Evolutionary conservation across 2,329 filamentous ascomycete species (phyloP).

Genomic region (Diplodia scrobiculata): DNA sequence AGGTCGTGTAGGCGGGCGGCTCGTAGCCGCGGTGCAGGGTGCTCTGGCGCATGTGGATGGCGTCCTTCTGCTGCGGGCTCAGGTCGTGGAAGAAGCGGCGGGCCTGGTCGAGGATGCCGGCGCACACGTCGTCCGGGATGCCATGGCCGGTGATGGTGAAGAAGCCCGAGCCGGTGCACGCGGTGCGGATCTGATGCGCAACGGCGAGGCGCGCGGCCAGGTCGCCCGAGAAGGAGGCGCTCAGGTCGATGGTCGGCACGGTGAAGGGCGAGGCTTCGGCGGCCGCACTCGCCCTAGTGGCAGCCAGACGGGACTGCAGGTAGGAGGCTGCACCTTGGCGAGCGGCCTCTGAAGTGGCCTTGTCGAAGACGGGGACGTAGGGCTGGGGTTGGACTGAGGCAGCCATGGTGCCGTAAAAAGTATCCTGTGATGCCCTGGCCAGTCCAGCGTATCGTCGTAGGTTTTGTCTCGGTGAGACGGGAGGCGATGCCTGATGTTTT

Average conservation of each 20-base stretch:
- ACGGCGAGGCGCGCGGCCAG: constrained; percentile 42
- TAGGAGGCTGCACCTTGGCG: constrained; percentile 24
- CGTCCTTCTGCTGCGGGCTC: constrained; percentile 42
- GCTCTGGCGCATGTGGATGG: constrained; percentile 46
- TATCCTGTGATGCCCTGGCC: not conserved
- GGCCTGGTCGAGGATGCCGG: constrained; percentile 43
- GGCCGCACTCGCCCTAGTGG: not conserved
- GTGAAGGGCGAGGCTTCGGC: constrained; percentile 34
- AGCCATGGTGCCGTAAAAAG: constrained; percentile 2
- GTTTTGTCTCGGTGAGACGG: not conserved
- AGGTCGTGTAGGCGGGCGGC: constrained; percentile 46
- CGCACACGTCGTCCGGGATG: constrained; percentile 37
- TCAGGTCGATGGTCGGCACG: constrained; percentile 46
- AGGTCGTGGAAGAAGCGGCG: constrained; percentile 44
- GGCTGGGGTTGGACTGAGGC: constrained; percentile 8
- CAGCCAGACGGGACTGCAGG: constrained; percentile 14
- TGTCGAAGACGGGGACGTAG: constrained; percentile 18
- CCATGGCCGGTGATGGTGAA: constrained; percentile 48
- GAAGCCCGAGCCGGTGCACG: constrained; percentile 46
- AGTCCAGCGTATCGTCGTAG: no score
- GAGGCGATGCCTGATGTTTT: constrained; percentile 5
- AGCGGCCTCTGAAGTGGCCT: constrained; percentile 19
- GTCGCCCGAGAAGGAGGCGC: constrained; percentile 41
- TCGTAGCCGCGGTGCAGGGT: constrained; percentile 49
- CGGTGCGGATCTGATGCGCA: constrained; percentile 44